Evolutionary conservation across 345 rosid genomes (phyloP), one percentile per base, ranked within the genome.

Genomic region (Eutrema yunnanense): DNA sequence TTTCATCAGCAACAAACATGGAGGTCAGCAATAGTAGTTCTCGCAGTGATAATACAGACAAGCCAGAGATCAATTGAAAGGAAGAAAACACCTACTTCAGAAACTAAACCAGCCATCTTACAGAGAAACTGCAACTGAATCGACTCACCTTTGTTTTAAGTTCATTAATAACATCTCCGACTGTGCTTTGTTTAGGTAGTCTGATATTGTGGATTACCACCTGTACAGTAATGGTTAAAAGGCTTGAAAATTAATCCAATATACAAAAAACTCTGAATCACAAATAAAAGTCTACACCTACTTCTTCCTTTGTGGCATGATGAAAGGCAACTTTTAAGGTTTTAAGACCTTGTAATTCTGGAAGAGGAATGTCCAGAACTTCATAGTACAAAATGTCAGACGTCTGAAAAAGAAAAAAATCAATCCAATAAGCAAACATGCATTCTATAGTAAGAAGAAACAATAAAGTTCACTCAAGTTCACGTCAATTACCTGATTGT

Each of bases 361-460:
- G 98, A 51, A 95, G 94, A 67, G 99, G 99, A 74, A 92, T 87
- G 82, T 95, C 99, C 74, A 95, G 81, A 37, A 87, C 91, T 86
- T 95, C 99, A 69, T 88, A 95, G 75, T 95, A 95, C 84, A 95
- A 79, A 69, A 92, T 88, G 82, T 92, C 96, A 63, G 96, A 86
- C 10, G 88, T 82, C 99, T 92, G 93, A 51, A 55, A 7, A 37
- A 50, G 6, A 36, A 12, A 57, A 33, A 16, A 10, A 50, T 16
- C 0, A 22, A 26, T 42, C 60, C 36, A 71, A 36, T 77, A 65
- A 77, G 73, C 71, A 76, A 34, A 76, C 64, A 55, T 41, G 63
- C 37, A 5, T 37, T 68, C 12, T 43, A 46, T 6, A 46, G 61
- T 34, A 67, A 56, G 69, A 71, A 58, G 67, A 73, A 72, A 42